Conservation (phyloP, 1,284 basidiomycete genomes). For the Cryptococcus amylolentus region DNA sequence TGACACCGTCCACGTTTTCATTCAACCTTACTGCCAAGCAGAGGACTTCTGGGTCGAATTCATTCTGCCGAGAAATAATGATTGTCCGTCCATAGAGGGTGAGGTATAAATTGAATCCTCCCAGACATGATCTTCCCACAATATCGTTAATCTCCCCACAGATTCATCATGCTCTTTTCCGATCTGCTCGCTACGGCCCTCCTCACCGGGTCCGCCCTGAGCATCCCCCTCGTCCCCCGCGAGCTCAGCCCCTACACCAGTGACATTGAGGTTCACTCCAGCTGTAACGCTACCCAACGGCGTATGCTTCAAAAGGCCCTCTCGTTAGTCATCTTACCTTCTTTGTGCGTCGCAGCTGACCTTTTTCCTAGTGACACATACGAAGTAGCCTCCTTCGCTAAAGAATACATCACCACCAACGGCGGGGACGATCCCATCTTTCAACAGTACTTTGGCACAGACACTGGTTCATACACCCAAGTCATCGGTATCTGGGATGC, state of each 20-base stretch:
- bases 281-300: conserved; percentile 47
- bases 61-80: neutral
- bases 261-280: conserved; percentile 47
- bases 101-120: neutral
- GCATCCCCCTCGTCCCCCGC: conserved; percentile 24
- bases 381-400: conserved; percentile 35
- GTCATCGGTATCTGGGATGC: conserved; percentile 42
- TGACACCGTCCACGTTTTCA: neutral
- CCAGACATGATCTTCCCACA: neutral
- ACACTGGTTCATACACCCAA: conserved; percentile 28
- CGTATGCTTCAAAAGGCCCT: conserved; percentile 43
- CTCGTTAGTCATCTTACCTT: conserved; percentile 16
- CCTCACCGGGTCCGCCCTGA: conserved; percentile 6
- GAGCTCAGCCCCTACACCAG: conserved; percentile 28
- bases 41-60: neutral
- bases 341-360: neutral
- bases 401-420: conserved; percentile 41
- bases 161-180: conserved; percentile 16
- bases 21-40: neutral
- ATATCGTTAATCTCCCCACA: neutral
- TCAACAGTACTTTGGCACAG: conserved; percentile 47
- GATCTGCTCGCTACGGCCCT: conserved; percentile 5
- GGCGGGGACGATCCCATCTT: conserved; percentile 43
- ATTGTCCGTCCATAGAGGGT: neutral
- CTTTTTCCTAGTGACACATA: conserved; percentile 36